Evolutionary conservation across 345 rosid species (phyloP).

Genomic region (Bretschneidera sinensis): DNA sequence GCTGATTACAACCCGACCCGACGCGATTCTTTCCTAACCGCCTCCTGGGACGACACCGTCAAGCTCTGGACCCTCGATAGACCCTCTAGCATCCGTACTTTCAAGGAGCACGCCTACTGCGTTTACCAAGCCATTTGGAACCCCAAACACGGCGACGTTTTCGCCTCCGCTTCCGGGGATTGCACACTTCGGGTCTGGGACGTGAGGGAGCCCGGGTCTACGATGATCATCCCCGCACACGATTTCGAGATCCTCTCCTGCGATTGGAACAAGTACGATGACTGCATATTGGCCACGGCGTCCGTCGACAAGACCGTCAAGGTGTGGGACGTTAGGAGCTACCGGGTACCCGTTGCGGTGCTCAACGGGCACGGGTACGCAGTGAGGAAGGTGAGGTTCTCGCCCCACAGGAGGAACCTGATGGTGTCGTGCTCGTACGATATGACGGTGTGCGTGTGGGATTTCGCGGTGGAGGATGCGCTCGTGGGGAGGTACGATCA

Average conservation of each 20-base stretch:
- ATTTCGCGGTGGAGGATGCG: slow-evolving; percentile 86
- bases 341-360: slow-evolving; percentile 58
- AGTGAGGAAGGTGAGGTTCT: slow-evolving; percentile 78
- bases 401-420: slow-evolving; percentile 73
- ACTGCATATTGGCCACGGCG: slow-evolving; percentile 67
- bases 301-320: slow-evolving; percentile 74
- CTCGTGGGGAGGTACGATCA: slow-evolving; percentile 78
- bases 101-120: slow-evolving; percentile 86
- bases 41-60: slow-evolving; percentile 89
- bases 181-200: slow-evolving; percentile 86
- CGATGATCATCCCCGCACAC: slow-evolving; percentile 88
- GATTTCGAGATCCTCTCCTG: slow-evolving; percentile 72
- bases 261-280: slow-evolving; percentile 97
- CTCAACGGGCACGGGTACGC: slow-evolving; percentile 86
- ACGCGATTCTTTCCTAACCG: slow-evolving; percentile 80
- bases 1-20: slow-evolving; percentile 86
- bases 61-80: slow-evolving; percentile 96
- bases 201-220: slow-evolving; percentile 81
- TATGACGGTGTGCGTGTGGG: slow-evolving; percentile 89
- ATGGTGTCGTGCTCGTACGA: slow-evolving; percentile 82
- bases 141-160: slow-evolving; percentile 83
- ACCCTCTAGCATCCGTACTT: slow-evolving; percentile 72
- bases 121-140: slow-evolving; percentile 84
- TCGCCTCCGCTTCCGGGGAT: slow-evolving; percentile 90
- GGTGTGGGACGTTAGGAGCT: slow-evolving; percentile 86